Conservation (phyloP, 768 basidiomycete genomes). For the Trametes sanguinea region DNA sequence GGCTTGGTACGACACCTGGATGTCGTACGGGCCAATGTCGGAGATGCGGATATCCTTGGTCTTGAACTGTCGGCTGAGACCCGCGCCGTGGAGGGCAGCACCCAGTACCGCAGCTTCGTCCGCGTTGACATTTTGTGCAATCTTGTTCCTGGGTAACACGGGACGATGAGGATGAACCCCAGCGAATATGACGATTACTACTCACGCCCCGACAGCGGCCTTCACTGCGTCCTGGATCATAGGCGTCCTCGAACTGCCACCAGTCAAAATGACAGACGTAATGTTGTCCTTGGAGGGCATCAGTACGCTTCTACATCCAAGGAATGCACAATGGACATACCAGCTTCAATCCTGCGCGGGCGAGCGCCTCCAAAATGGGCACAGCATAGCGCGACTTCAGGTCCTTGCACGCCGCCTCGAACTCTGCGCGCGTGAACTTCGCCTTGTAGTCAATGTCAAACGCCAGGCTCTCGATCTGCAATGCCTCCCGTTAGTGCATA, state of each 20-base stretch:
- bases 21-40: constrained; percentile 72
- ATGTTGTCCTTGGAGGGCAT: constrained; percentile 61
- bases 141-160: constrained; percentile 57
- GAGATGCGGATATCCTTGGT: constrained; percentile 90
- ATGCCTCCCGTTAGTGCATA: neutral
- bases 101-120: constrained; percentile 94
- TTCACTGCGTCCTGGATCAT: constrained; percentile 87
- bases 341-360: constrained; percentile 63
- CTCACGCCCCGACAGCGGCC: constrained; percentile 75
- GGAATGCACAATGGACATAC: constrained; percentile 40
- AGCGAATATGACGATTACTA: constrained; percentile 13
- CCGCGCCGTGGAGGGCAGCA: constrained; percentile 90
- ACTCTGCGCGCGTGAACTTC: constrained; percentile 73
- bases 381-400: constrained; percentile 61
- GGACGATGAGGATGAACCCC: neutral
- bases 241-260: constrained; percentile 87
- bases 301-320: neutral
- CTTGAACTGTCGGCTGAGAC: constrained; percentile 86
- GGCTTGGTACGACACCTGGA: constrained; percentile 78
- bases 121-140: constrained; percentile 93
- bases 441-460: constrained; percentile 90
- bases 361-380: constrained; percentile 76
- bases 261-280: constrained; percentile 89
- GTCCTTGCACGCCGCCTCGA: constrained; percentile 75
- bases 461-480: constrained; percentile 81